Base-by-base conservation (phyloP, 2,329 filamentous ascomycete genomes). In the Pyricularia grisea region DNA sequence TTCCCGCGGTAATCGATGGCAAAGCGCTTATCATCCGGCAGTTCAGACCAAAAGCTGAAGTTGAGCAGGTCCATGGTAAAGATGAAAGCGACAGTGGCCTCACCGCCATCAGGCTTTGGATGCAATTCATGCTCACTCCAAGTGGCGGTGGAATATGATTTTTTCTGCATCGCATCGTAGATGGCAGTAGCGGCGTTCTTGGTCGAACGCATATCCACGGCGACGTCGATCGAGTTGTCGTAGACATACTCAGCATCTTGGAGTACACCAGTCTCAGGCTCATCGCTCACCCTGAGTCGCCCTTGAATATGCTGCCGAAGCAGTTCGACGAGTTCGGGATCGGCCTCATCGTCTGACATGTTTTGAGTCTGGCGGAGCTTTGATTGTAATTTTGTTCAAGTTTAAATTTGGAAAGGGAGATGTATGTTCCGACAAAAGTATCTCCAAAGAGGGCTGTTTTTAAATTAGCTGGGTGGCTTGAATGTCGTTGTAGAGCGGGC, bases 21-120 rank as follows among this genome's bases (percentile, higher is more conserved):
- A 78, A 94, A 99, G 12, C 93, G 85, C 74, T 94, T 88, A 5
- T 88, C 84, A 12, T 91, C 89, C 0, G 82, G 78, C 64, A 80
- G 76, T 68, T 92, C 90, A 17, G 92, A 96, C 95, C 95, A 99
- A 78, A 99, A 99, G 27, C 90, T 96, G 77, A 98, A 99, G 77
- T 99, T 99, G 67, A 99, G 82, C 31, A 99, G 79, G 77, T 99
- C 95, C 93, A 99, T 97, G 25, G 92, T 93, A 77, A 99, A 98
- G 74, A 99, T 94, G 77, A 99, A 98, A 72, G 92, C 90, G 27
- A 97, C 88, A 0, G 93, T 94, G 67, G 80, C 85, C 76, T 96
- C 90, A 28, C 60, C 67, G 17, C 17, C 28, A 75, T 69, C 42
- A n/a, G 31, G 27, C 77, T 94, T 91, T 1, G 95, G 95, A 75